phyloP scores from a whole-genome alignment of 768 basidiomycete genomes.

The Kockovaella imperatae region DNA sequence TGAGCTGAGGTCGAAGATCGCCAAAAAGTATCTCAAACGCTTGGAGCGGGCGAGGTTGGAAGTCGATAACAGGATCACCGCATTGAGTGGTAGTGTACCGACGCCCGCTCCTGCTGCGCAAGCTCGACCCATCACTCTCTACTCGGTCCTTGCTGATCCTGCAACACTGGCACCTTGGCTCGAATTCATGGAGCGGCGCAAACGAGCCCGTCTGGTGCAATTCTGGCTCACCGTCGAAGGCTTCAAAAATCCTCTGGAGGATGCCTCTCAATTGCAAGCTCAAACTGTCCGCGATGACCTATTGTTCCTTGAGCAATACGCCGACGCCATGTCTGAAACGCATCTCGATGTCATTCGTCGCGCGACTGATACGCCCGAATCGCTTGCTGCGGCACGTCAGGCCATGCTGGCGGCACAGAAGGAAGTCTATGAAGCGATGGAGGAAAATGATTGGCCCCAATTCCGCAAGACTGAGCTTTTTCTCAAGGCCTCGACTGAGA shows the following conservation, averaged over 20 bases:
- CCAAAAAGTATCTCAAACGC: slow-evolving; percentile 73
- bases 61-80: slow-evolving; percentile 74
- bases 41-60: slow-evolving; percentile 81
- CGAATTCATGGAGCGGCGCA: slow-evolving; percentile 93
- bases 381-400: too few species aligned
- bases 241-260: slow-evolving; percentile 92
- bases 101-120: background rate
- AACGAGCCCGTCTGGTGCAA: slow-evolving; percentile 76
- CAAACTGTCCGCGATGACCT: slow-evolving; percentile 73
- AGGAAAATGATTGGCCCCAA: slow-evolving; percentile 73
- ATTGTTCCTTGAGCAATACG: slow-evolving; percentile 79
- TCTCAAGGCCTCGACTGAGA: slow-evolving; percentile 71
- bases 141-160: slow-evolving; percentile 66
- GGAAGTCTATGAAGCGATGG: slow-evolving; percentile 81
- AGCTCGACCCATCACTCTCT: slow-evolving; percentile 1
- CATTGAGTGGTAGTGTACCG: slow-evolving; percentile 46
- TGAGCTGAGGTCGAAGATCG: slow-evolving; percentile 75
- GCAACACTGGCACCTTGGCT: slow-evolving; percentile 90
- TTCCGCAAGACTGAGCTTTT: slow-evolving; percentile 85
- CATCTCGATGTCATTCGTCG: slow-evolving; percentile 57
- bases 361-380: too few species aligned
- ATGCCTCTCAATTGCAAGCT: slow-evolving; percentile 32
- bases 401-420: slow-evolving; percentile 76
- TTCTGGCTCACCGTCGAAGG: slow-evolving; percentile 98
- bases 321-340: slow-evolving; percentile 49